Conservation (phyloP, 345 rosid species). For the Hibiscus tridactylites region DNA sequence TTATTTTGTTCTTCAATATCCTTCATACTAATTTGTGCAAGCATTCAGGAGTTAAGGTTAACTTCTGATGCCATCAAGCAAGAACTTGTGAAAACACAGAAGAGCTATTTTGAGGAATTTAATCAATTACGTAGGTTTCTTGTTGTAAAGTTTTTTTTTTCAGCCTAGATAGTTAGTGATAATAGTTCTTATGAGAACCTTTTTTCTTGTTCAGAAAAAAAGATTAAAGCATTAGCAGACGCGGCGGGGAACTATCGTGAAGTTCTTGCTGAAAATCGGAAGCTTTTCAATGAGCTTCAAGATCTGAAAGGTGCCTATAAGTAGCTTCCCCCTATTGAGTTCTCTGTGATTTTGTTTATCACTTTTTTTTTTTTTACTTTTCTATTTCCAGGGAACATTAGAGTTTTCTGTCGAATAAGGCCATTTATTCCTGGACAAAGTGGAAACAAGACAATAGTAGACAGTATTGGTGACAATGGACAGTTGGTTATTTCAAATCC, state of each 20-base stretch:
- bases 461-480: slow-evolving; percentile 66
- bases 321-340: neutral
- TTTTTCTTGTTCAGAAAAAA: slow-evolving; percentile 36
- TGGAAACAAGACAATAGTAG: slow-evolving; percentile 44
- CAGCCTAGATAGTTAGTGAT: neutral
- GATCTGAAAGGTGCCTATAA: slow-evolving; percentile 65
- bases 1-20: slow-evolving; percentile 1
- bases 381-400: slow-evolving; percentile 66
- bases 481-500: slow-evolving; percentile 65
- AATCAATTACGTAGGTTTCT: slow-evolving; percentile 42
- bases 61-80: slow-evolving; percentile 55
- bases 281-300: slow-evolving; percentile 81
- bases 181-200: neutral
- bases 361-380: neutral
- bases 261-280: slow-evolving; percentile 76
- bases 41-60: slow-evolving; percentile 53
- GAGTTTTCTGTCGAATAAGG: slow-evolving; percentile 82
- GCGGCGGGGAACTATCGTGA: slow-evolving; percentile 64
- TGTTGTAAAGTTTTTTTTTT: neutral
- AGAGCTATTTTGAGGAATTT: slow-evolving; percentile 47
- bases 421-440: slow-evolving; percentile 67
- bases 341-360: neutral
- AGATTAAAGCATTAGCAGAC: slow-evolving; percentile 41
- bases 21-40: slow-evolving; percentile 4
- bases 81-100: slow-evolving; percentile 43